phyloP scores from a whole-genome alignment of 2,329 filamentous ascomycete genomes.

The Fusarium sp. region DNA sequence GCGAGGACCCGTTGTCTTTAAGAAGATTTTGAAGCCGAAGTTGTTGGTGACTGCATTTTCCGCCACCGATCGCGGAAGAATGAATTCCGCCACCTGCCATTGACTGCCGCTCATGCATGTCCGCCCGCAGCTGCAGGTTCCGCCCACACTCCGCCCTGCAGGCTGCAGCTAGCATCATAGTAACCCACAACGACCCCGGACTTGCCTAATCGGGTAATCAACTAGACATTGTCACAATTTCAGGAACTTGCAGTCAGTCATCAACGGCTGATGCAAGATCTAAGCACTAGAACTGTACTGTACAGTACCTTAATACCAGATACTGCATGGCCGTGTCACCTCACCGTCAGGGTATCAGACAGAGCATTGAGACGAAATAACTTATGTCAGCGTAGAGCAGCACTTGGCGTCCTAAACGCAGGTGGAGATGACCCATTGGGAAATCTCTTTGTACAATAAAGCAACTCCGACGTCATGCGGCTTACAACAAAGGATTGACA shows the following conservation, averaged over 20 bases:
- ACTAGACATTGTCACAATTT: constrained; percentile 15
- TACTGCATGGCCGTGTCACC: neutral
- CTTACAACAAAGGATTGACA: neutral
- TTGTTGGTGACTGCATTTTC: constrained; percentile 30
- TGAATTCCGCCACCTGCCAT: constrained; percentile 44
- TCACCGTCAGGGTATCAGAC: neutral
- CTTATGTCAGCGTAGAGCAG: neutral
- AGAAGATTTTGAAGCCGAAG: constrained; percentile 19
- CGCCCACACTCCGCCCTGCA: constrained; percentile 42
- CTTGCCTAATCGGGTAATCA: constrained; percentile 46
- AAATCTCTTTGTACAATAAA: constrained; percentile 12
- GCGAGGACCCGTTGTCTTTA: constrained; percentile 26
- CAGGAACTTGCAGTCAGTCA: constrained; percentile 15
- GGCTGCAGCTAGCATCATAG: constrained; percentile 35
- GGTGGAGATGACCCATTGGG: neutral
- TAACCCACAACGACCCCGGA: constrained; percentile 39
- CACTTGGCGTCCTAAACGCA: neutral
- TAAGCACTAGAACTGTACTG: neutral
- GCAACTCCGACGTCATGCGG: constrained; percentile 11
- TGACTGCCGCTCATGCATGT: constrained; percentile 38
- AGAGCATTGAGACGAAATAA: neutral
- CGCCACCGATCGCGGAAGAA: constrained; percentile 48
- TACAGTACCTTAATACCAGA: neutral
- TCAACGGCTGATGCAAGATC: neutral
- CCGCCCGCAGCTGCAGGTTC: constrained; percentile 34